Percentiles rank a stretch among this genome's conserved stretches.
These are phyloP conservation scores for Cenchrus purpureus DNA, from an alignment of 176 grass and related monocot genomes.

Conservation along the genomic window DNA sequence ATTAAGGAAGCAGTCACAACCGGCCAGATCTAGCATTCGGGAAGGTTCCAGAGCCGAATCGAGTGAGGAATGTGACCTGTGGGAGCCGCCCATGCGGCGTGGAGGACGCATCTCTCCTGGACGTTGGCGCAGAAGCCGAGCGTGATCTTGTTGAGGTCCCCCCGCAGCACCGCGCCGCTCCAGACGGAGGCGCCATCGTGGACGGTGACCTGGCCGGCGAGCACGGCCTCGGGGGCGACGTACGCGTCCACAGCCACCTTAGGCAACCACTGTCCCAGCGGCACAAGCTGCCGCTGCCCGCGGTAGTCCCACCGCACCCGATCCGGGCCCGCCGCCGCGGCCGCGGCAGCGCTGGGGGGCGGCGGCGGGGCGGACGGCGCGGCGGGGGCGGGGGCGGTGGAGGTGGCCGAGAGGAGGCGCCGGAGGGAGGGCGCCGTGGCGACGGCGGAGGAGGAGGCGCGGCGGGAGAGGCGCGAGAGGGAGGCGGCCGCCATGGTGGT, in stretches of 20 bases:
- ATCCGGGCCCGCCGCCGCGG: slow-evolving; percentile 46
- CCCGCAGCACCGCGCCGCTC: slow-evolving; percentile 86
- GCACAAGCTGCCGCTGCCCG: slow-evolving; percentile 78
- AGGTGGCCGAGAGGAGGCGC: slow-evolving; percentile 48
- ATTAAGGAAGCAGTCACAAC: background rate
- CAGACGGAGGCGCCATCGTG: slow-evolving; percentile 90
- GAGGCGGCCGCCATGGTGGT: slow-evolving; percentile 69
- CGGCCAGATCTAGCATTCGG: slow-evolving; percentile 43
- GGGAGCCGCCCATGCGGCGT: slow-evolving; percentile 78
- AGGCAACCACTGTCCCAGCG: slow-evolving; percentile 84
- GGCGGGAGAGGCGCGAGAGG: slow-evolving; percentile 69
- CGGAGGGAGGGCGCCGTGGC: slow-evolving; percentile 48
- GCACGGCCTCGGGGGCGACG: slow-evolving; percentile 87
- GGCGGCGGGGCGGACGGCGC: slow-evolving; percentile 29
- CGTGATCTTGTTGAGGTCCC: slow-evolving; percentile 97
- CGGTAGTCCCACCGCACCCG: slow-evolving; percentile 92
- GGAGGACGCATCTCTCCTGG: slow-evolving; percentile 95
- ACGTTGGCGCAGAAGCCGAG: slow-evolving; percentile 92
- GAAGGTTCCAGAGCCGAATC: background rate
- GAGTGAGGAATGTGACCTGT: slow-evolving; percentile 57
- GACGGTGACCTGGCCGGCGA: slow-evolving; percentile 90
- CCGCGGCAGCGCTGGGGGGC: background rate
- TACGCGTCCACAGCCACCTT: slow-evolving; percentile 92
- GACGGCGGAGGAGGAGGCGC: slow-evolving; percentile 36
- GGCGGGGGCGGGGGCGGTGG: slow-evolving; percentile 25